phyloP scores from a whole-genome alignment of 2,329 filamentous ascomycete species.

The Ceratocystis variospora region DNA sequence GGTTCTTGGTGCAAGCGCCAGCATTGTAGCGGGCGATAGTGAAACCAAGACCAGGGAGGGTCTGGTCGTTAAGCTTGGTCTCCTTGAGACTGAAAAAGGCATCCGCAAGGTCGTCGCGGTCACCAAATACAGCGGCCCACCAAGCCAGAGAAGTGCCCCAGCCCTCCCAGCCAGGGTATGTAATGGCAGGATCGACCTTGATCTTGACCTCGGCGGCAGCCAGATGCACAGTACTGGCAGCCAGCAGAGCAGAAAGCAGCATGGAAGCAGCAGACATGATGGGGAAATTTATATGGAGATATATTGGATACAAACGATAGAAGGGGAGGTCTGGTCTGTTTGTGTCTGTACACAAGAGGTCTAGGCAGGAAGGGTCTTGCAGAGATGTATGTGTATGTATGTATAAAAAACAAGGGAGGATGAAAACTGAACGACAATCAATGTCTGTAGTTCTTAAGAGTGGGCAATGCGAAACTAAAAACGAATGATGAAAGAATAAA shows the following conservation, averaged over 20 bases:
- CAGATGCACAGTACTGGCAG: conserved; percentile 8
- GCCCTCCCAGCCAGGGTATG: conserved; percentile 32
- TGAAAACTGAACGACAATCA: not conserved
- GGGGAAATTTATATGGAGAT: not conserved
- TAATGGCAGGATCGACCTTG: conserved; percentile 19
- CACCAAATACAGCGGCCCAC: conserved; percentile 32
- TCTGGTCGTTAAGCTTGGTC: conserved; percentile 24
- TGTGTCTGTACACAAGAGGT: not conserved
- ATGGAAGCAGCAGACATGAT: conserved; percentile 14
- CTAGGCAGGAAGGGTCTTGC: not conserved
- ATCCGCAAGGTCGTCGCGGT: conserved; percentile 30
- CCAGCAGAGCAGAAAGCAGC: conserved; percentile 14
- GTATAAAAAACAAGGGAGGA: not conserved
- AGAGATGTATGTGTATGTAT: conserved; percentile 4
- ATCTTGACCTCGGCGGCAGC: conserved; percentile 8
- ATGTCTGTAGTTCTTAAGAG: not conserved
- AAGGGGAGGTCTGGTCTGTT: not conserved
- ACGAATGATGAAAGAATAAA: conserved; percentile 7
- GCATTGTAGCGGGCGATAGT: conserved; percentile 34
- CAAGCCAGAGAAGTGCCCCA: conserved; percentile 33
- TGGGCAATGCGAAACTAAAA: not conserved
- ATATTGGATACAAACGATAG: too few species aligned
- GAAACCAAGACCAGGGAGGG: conserved; percentile 30
- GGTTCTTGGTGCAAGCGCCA: conserved; percentile 29
- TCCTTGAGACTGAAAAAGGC: conserved; percentile 30